Percentiles rank a stretch among this genome's conserved stretches.
Conservation (phyloP, 768 basidiomycete genomes). For the Candolleomyces aberdarensis region DNA sequence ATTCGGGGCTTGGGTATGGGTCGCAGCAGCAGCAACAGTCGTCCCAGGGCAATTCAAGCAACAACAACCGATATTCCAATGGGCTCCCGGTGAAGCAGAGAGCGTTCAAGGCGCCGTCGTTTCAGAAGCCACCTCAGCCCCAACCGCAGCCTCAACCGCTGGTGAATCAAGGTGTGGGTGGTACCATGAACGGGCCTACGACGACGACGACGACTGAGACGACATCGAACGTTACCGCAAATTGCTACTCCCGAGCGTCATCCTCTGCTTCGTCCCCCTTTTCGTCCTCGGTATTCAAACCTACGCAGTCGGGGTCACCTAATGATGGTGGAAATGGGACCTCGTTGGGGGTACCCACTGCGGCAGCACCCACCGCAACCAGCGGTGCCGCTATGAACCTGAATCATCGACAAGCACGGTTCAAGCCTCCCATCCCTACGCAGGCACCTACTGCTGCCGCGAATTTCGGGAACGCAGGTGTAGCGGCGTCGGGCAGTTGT, state of each 20-base stretch:
- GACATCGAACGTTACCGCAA: neutral
- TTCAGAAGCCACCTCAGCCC: neutral
- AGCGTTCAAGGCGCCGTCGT: neutral
- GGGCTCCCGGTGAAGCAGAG: neutral
- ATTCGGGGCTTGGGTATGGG: neutral
- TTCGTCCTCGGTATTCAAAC: too few species aligned
- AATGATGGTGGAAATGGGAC: too few species aligned
- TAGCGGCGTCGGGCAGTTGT: too few species aligned
- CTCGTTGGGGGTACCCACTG: too few species aligned
- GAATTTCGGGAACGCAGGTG: too few species aligned
- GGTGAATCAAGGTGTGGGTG: neutral
- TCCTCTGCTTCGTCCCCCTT: too few species aligned
- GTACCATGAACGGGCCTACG: neutral
- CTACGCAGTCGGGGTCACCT: too few species aligned
- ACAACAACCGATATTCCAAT: neutral
- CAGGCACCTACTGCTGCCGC: too few species aligned
- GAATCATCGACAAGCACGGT: neutral
- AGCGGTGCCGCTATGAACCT: too few species aligned
- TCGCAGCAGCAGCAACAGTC: neutral
- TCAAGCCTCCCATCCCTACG: neutral
- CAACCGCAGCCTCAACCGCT: neutral
- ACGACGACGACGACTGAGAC: neutral
- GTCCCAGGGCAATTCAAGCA: neutral
- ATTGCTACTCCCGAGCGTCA: too few species aligned
- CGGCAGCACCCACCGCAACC: too few species aligned